A percentile compares a stretch with the other conserved stretches of the same genome.
These are phyloP conservation scores for Leccinum subspadiceum DNA, from an alignment of 1,284 basidiomycete species.

Conservation along the genomic window DNA sequence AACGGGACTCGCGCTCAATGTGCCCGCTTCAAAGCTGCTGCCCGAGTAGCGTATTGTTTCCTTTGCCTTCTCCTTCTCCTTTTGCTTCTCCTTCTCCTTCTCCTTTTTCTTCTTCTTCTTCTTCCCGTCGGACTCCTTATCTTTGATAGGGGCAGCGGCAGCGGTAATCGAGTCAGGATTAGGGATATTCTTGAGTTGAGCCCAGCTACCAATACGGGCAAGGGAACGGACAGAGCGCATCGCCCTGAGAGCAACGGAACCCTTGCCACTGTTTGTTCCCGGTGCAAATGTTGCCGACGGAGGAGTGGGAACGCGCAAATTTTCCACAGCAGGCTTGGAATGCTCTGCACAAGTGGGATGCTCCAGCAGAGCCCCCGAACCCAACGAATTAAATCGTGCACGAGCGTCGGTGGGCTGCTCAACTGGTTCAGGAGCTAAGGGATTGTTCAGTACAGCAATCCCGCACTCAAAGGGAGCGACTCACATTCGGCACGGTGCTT, in stretches of 20 bases:
- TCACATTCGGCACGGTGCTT: slow-evolving; percentile 43
- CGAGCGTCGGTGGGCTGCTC: slow-evolving; percentile 34
- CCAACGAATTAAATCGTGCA: slow-evolving; percentile 62
- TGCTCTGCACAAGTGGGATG: slow-evolving; percentile 6
- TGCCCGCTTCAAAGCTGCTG: slow-evolving; percentile 65
- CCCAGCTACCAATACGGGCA: slow-evolving; percentile 70
- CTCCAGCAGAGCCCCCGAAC: slow-evolving; percentile 53
- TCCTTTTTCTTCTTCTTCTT: slow-evolving; percentile 35
- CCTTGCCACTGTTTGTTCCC: slow-evolving; percentile 25
- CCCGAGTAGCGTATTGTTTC: slow-evolving; percentile 46
- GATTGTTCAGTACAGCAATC: slow-evolving; percentile 20
- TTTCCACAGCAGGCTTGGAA: slow-evolving; percentile 12
- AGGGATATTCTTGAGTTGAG: slow-evolving; percentile 47
- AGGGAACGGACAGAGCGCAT: slow-evolving; percentile 72
- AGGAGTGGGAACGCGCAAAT: slow-evolving; percentile 18
- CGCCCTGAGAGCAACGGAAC: slow-evolving; percentile 72
- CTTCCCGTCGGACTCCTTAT: slow-evolving; percentile 37
- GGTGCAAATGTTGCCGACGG: slow-evolving; percentile 22
- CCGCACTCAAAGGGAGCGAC: slow-evolving; percentile 13
- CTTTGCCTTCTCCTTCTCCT: slow-evolving; percentile 26
- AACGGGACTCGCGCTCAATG: slow-evolving; percentile 43
- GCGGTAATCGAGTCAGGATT: slow-evolving; percentile 33
- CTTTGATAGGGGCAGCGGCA: slow-evolving; percentile 22
- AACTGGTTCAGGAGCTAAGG: slow-evolving; percentile 46
- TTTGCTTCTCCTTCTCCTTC: slow-evolving; percentile 33